Conservation (phyloP, 352 stramenopile species). For the Pythium oligandrum region DNA sequence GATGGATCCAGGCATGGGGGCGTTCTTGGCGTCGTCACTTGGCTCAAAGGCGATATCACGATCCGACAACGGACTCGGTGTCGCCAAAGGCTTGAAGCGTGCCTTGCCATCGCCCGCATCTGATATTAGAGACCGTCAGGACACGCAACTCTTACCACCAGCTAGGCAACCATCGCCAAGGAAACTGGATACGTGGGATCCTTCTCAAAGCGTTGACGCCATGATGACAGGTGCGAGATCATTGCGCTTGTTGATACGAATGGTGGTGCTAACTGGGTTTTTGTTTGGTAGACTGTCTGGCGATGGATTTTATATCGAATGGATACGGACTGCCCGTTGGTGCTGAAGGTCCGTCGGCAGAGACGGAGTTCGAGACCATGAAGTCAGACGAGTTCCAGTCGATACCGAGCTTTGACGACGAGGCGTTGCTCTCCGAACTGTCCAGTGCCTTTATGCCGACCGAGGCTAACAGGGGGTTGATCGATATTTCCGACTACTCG, state of each 20-base stretch:
- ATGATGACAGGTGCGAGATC: conserved; percentile 44
- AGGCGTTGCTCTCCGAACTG: conserved; percentile 20
- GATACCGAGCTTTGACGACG: conserved; percentile 27
- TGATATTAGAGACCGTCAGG: not conserved
- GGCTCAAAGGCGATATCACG: too few species aligned
- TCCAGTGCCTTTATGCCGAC: conserved; percentile 6
- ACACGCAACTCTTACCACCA: not conserved
- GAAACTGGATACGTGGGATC: conserved; percentile 15
- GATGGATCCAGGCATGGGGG: conserved; percentile 17
- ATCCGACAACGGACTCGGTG: not conserved
- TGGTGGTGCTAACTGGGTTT: conserved; percentile 8
- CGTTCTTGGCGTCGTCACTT: conserved; percentile 11
- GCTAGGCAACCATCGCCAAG: conserved; percentile 6
- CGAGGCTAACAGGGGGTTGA: not conserved
- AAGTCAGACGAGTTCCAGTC: conserved; percentile 8
- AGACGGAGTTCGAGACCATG: conserved; percentile 9
- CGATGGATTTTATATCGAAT: conserved; percentile 36
- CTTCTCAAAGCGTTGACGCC: conserved; percentile 28
- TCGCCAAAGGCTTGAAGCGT: conserved; percentile 32
- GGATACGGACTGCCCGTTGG: too few species aligned
- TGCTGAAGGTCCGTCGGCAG: not conserved
- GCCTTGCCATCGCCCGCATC: conserved; percentile 15
- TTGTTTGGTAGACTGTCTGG: conserved; percentile 44
- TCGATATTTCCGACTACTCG: conserved; percentile 78
- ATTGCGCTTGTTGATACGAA: not conserved